A percentile compares a stretch with the other conserved stretches of the same genome.
Evolutionary conservation across 768 basidiomycete species (phyloP).

Genomic region (Mycena crocata): DNA sequence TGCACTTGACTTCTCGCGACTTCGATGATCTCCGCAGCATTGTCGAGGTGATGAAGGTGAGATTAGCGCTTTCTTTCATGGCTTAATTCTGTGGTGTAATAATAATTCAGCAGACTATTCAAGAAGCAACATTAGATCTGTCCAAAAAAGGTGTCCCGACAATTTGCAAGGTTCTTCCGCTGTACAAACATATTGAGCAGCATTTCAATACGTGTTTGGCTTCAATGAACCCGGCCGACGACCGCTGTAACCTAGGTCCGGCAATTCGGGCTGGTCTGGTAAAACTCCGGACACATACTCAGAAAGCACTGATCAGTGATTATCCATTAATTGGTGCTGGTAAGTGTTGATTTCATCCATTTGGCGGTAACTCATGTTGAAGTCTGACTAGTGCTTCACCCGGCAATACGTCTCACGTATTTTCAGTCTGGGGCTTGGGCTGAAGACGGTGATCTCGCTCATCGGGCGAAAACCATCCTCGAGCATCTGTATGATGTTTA

Average conservation of each 20-base stretch:
- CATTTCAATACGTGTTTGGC: neutral
- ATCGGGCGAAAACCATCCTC: neutral
- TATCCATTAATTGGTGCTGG: constrained; percentile 6
- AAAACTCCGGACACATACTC: constrained; percentile 1
- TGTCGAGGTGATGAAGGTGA: neutral
- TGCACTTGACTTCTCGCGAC: neutral
- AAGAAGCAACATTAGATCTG: constrained; percentile 14
- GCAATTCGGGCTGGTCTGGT: constrained; percentile 4
- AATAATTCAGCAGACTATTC: neutral
- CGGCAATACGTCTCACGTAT: neutral
- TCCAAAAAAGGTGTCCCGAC: constrained; percentile 23
- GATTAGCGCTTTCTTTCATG: neutral
- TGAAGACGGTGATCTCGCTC: neutral
- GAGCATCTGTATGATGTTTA: constrained; percentile 7
- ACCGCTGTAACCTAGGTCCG: constrained; percentile 6
- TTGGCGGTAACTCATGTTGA: neutral
- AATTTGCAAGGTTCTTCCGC: constrained; percentile 16
- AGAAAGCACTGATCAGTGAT: constrained; percentile 16
- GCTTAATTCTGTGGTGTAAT: neutral
- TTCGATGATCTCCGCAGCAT: constrained; percentile 3
- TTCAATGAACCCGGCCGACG: neutral
- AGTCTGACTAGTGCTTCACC: neutral
- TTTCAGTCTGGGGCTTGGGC: neutral
- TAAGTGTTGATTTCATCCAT: neutral
- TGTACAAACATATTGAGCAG: constrained; percentile 6